Evolutionary conservation across 805 yeast species (phyloP), one percentile per base, ranked within the genome.

Genomic region (Candida coquimbonensis): DNA sequence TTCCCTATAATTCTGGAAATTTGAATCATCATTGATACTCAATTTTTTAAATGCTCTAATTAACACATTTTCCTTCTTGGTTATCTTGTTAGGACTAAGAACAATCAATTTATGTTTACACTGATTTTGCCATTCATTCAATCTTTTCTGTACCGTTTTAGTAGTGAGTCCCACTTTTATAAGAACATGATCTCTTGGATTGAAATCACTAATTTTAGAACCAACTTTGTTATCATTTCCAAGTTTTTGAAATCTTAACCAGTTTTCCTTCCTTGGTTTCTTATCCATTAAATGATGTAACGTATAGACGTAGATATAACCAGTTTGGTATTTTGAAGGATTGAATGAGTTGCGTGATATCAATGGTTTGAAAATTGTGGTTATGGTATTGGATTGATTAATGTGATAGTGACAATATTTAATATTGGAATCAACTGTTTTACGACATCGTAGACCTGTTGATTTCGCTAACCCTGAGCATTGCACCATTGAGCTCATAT

Each of bases 101-200:
- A 49, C 26, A 0, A 16, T 13, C 3, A 59, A 44, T 11, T 47
- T 49, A 29, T 58, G 62, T 1, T 48, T 46, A 35, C 63, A 59
- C 37, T 57, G 51, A 1, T 14, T n/a, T 33, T 58, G 57, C 63
- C 63, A 59, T 39, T 59, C 57, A 9, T 36, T 39, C 12, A 59
- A 26, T 29, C 63, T 42, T 5, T 41, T 47, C 2, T 8, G 6
- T 0, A 59, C 63, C 0, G 42, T 25, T 4, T 59, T 57, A 11
- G 43, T 48, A 0, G 63, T 59, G 38, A 56, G 19, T 3, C 63
- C 63, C 21, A 58, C 51, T 25, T 59, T 59, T 9, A 59, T 49
- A 31, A 58, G 44, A 2, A 59, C 51, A 16, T 47, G 43, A 4
- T 39, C 42, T 43, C 49, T 52, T 0, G 63, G 63, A n/a, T 58